phyloP scores from a whole-genome alignment of 768 basidiomycete species.

The Baorangia bicolor region DNA sequence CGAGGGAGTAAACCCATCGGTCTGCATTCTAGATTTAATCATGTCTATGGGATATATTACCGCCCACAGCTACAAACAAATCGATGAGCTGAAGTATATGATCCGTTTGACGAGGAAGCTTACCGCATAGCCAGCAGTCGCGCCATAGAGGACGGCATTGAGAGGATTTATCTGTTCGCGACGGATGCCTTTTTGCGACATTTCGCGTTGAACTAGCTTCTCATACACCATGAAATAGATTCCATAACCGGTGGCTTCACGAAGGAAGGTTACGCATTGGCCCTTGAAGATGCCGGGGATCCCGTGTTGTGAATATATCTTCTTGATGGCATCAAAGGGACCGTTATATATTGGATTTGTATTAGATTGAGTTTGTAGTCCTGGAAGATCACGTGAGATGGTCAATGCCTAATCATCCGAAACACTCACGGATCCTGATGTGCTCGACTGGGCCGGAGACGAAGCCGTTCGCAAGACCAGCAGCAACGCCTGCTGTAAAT shows the following conservation, averaged over 20 bases:
- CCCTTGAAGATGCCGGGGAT: constrained; percentile 90
- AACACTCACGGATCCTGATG: constrained; percentile 67
- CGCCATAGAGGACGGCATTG: constrained; percentile 85
- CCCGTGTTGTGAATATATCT: constrained; percentile 75
- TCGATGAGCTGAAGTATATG: constrained; percentile 7
- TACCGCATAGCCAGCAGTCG: constrained; percentile 89
- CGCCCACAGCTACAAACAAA: constrained; percentile 67
- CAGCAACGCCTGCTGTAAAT: constrained; percentile 73
- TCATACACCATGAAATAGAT: constrained; percentile 93
- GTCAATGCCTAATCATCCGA: neutral
- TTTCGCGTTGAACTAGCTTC: constrained; percentile 84
- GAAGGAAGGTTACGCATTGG: constrained; percentile 81
- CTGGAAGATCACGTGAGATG: constrained; percentile 38
- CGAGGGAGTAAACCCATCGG: constrained; percentile 77
- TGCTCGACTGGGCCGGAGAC: constrained; percentile 97
- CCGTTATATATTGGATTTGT: constrained; percentile 76
- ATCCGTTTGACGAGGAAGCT: constrained; percentile 30
- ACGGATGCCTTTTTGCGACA: constrained; percentile 65
- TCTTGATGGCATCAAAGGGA: constrained; percentile 84
- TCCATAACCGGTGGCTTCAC: constrained; percentile 82
- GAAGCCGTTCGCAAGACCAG: constrained; percentile 87
- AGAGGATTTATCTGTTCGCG: constrained; percentile 76
- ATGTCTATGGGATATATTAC: constrained; percentile 95
- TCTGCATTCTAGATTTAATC: constrained; percentile 96
- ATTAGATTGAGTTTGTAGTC: constrained; percentile 87